phyloP scores from a whole-genome alignment of 2,329 filamentous ascomycete genomes.

The Colletotrichum falcatum region DNA sequence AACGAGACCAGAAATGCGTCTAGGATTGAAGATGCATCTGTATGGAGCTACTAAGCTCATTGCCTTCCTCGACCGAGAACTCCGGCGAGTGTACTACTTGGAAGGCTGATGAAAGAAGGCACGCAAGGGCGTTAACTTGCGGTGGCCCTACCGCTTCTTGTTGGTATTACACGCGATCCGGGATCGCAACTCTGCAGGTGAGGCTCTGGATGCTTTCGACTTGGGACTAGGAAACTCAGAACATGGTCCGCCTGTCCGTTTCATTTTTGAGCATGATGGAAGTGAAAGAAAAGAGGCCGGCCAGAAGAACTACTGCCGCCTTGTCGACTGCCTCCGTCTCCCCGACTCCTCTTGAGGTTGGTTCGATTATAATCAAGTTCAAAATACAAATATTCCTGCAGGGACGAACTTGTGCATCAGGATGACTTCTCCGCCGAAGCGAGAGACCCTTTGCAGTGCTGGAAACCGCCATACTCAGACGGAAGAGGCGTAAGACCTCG shows the following conservation, averaged over 20 bases:
- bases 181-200: constrained; percentile 34
- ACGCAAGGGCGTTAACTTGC: neutral
- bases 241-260: neutral
- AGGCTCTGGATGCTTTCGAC: neutral
- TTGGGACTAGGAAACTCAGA: constrained; percentile 7
- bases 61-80: constrained; percentile 1
- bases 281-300: constrained; percentile 12
- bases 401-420: constrained; percentile 13
- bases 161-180: constrained; percentile 31
- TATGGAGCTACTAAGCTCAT: constrained; percentile 32
- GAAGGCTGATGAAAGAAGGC: neutral
- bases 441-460: constrained; percentile 28
- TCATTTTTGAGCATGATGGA: neutral
- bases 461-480: constrained; percentile 34
- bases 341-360: neutral
- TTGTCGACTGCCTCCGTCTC: neutral
- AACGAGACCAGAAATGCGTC: neutral
- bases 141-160: neutral
- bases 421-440: constrained; percentile 38
- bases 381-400: constrained; percentile 24
- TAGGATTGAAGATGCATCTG: neutral
- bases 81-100: neutral
- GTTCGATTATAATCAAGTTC: constrained; percentile 11
- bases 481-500: constrained; percentile 5
- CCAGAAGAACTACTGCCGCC: constrained; percentile 22